Percentiles rank a stretch among this genome's conserved stretches.
Conservation (phyloP, 805 yeast genomes). For the Nakazawaea wyomingensis region DNA sequence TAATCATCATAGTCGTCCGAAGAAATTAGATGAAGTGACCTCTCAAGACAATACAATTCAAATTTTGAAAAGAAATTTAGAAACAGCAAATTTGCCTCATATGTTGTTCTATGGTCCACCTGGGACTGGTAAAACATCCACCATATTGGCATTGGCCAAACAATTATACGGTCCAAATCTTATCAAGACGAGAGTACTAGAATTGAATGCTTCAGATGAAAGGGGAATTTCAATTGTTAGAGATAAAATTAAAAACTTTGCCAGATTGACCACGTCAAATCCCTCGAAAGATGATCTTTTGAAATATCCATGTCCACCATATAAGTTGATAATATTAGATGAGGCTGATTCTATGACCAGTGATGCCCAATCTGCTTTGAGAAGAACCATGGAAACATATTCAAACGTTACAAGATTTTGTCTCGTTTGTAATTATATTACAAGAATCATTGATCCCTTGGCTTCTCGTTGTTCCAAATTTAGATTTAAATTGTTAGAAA, state of each 20-base stretch:
- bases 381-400: conserved; percentile 91
- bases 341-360: conserved; percentile 98
- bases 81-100: conserved; percentile 82
- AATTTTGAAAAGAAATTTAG: conserved; percentile 72
- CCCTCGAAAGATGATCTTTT: conserved; percentile 64
- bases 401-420: conserved; percentile 91
- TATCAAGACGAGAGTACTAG: conserved; percentile 67
- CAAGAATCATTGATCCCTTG: conserved; percentile 92
- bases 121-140: conserved; percentile 90
- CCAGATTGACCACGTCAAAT: conserved; percentile 77
- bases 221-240: conserved; percentile 86
- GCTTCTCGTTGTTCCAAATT: conserved; percentile 97
- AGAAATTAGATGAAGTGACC: conserved; percentile 76
- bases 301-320: conserved; percentile 93
- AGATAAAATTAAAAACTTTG: conserved; percentile 81
- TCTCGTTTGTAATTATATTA: conserved; percentile 91
- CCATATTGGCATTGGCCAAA: conserved; percentile 76
- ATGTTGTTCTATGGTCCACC: conserved; percentile 93
- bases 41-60: conserved; percentile 89
- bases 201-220: conserved; percentile 86
- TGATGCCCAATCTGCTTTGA: conserved; percentile 91
- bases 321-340: conserved; percentile 85
- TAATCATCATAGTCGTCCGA: conserved; percentile 59
- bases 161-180: conserved; percentile 73
- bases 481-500: conserved; percentile 76